Base-by-base conservation (phyloP, 2,329 filamentous ascomycete species). In the Aspergillus hiratsukae region DNA sequence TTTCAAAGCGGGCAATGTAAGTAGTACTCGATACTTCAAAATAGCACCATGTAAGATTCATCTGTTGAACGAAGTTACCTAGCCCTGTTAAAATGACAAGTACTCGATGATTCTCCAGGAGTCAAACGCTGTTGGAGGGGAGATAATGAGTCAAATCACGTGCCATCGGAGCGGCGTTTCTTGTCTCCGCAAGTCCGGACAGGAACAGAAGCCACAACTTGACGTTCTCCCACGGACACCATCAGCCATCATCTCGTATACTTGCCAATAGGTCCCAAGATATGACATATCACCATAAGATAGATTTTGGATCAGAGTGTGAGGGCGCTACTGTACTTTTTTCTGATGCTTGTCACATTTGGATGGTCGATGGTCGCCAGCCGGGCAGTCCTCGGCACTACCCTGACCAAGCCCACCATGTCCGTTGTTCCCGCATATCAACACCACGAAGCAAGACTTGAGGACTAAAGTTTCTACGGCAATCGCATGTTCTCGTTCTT, bases 121-220 rank as follows among this genome's bases (percentile, higher is more conserved):
- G 5, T 17, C 31, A 35, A 3, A 11, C 7, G 31, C 31, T 35
- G 31, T 17, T 17, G 31, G 5, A 6, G 31, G 14, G 2, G 3
- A 17, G 2, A 23, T 23, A 23, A 3, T 2, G 23, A 23, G 25
- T 27, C 21, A 40, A 48, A 29, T 29, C 46, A 43, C 48, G 23
- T 46, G 43, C 2, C 3, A 2, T 3, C 43, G 43, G 43, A 46
- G 21, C 43, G 43, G 43, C 3, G 1, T 14, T 46, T 46, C 21
- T 25, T 46, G 23, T 46, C 21, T 46, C 43, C 43, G 43, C 43
- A 11, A 46, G 9, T 23, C 23, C 3, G 43, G 6, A 14, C 11
- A 28, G 19, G 27, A 25, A 46, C 1, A 5, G 31, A 35, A 56
- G 50, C 50, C 51, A 50, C 50, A 56, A 53, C 51, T 41, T 52